Base-by-base conservation (phyloP, 2,329 filamentous ascomycete genomes). In the Onygenales sp. region DNA sequence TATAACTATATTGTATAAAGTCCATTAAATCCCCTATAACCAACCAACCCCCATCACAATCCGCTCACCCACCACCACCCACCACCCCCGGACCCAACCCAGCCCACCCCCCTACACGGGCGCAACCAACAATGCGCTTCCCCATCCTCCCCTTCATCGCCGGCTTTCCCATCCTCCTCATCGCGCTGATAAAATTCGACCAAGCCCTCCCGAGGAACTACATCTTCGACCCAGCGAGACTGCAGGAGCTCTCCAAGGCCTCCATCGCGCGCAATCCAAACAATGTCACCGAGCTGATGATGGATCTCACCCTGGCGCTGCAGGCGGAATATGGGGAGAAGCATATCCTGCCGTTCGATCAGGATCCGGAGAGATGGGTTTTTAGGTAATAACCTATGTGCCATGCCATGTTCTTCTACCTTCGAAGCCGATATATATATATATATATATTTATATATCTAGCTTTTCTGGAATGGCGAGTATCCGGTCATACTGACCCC, bases 361-460 rank as follows among this genome's bases (percentile, higher is more conserved):
- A 32, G 5, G 44, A 56, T 73, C 85, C 67, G 64, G 81, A 88
- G 70, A 83, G 90, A 67, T 93, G 87, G 87, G 75, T 92, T 52
- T 90, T 92, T 63, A 93, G 52, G 48, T 58, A 44, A 14, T 14
- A 14, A 14, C 14, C 14, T 14, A 14, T 14, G 14, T 14, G 14
- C 14, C 14, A 14, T 14, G 14, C 14, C 14, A 14, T 14, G 14
- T 14, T 14, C 14, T 14, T 14, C 14, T 14, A 14, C 14, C 14
- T 14, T 14, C 14, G 14, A 14, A 14, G 14, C 14, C 14, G 14
- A 14, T 14, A 14, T 14, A 14, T 14, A 14, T 14, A 14, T 14
- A 14, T 2, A 14, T 14, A 14, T 14, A 14, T 14, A 14, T 1
- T 14, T 14, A 14, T 14, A 14, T 14, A 14, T 14, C 14, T 14